Evolutionary conservation across 192 early-diverging fungal genomes (phyloP), one percentile per base, ranked within the genome.

Genomic region (Backusella mclennaniae): DNA sequence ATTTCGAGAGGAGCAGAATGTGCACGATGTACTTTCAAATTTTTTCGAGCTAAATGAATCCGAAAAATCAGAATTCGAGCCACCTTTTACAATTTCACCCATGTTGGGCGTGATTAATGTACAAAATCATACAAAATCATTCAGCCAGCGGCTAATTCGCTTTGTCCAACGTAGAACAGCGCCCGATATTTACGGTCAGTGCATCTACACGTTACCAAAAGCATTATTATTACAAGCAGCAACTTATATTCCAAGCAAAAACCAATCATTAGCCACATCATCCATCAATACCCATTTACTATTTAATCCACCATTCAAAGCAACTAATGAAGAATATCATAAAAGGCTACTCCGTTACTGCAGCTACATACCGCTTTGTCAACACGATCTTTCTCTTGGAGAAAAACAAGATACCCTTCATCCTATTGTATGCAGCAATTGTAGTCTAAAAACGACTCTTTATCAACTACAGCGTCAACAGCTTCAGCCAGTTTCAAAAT

Each of bases 1-100:
- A 35, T 73, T 74, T 21, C 73, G 70, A 15, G 78, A 79, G 59
- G 78, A 79, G 63, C 67, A 79, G 66, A 39, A n/a, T 44, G 71
- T 78, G 31, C 44, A 71, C 15, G 35, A 68, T 38, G 67, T 19
- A 68, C 33, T 63, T 29, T 12, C 15, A n/a, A 35, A 14, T 68
- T 35, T 68, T 68, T 68, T 35, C 15, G 29, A 36, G 29, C 33
- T 68, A 68, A 63, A 63, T 29, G 23, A 63, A 49, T 71, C 70
- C 23, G 26, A 46, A 21, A 41, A 44, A 33, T 44, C 70, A 42
- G 39, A 42, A 49, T 15, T 49, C n/a, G 42, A 29, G 19, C 21
- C 1, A 26, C 56, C 26, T 63, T 63, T 63, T 63, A 63, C 56
- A 23, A 35, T 35, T 38, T 35, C 76, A 1, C 56, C 77, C 2